Evolutionary conservation across 352 stramenopile genomes (phyloP), one percentile per base, ranked within the genome.

Genomic region (Globisporangium echinulatum): DNA sequence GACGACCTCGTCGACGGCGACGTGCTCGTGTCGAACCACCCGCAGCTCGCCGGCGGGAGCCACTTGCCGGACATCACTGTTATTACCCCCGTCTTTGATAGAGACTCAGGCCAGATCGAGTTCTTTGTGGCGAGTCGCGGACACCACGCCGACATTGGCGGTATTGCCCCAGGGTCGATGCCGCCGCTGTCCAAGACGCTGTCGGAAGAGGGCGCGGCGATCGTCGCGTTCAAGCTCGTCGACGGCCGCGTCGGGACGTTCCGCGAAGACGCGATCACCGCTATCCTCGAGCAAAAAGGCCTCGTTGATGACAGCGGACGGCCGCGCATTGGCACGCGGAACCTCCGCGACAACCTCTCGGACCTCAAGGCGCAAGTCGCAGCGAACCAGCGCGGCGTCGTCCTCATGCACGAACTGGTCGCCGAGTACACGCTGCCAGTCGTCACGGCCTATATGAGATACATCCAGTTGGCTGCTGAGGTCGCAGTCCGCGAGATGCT

Each of bases 31-130:
- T 98, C 94, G 5, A 99, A 99, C 77, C 97, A 99, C 74, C 97
- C 97, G 38, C 97, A 99, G 64, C 82, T 99, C 46, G 97, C 97
- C 19, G 97, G 97, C 43, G 97, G 96, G 14, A 95, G 75, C 40
- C 96, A 99, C 68, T 72, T 99, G n/a, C 97, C 97, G 1, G 97
- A 99, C 70, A 99, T 99, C 64, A 99, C 97, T 5, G 97, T 99
- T 4, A 99, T 99, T 58, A 99, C 97, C n/a, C 97, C 97, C 38
- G 97, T 99, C 3, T 99, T 99, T 72, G 80, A 96, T 59, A 77
- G 95, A 56, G 74, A 72, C 19, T 83, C 72, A 10, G 74, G 90
- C 37, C 82, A 95, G 52, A 97, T 99, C 49, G 87, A 98, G 48
- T 99, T 99, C 66, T 99, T 99, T 67, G 96, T 99, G 7, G 97